Percentiles rank a stretch among this genome's conserved stretches.
phyloP scores from a whole-genome alignment of 768 basidiomycete species.

The Lentinula sp. region DNA sequence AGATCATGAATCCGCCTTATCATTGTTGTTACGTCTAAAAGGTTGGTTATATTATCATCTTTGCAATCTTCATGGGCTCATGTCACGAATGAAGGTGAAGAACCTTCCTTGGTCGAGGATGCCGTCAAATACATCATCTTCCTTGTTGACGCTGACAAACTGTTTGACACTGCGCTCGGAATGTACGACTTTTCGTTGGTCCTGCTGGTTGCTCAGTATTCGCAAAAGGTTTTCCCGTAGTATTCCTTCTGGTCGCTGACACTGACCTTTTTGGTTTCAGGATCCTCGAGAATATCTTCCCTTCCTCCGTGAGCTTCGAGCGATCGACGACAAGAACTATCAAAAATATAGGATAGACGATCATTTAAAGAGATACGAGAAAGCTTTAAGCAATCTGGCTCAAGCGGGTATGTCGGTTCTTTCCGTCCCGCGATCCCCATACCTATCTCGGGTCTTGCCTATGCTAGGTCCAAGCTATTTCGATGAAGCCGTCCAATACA shows the following conservation, averaged over 20 bases:
- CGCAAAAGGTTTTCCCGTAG: conserved; percentile 69
- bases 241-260: background rate
- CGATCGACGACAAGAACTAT: conserved; percentile 64
- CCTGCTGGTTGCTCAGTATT: conserved; percentile 92
- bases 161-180: conserved; percentile 93
- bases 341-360: conserved; percentile 93
- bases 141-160: conserved; percentile 83
- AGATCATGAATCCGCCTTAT: conserved; percentile 82
- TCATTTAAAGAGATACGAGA: conserved; percentile 70
- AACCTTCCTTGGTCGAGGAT: conserved; percentile 82
- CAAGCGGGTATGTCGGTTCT: conserved; percentile 50
- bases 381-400: conserved; percentile 69
- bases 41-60: conserved; percentile 36
- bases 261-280: conserved; percentile 31
- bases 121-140: conserved; percentile 99
- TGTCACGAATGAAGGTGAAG: conserved; percentile 28
- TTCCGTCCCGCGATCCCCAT: background rate
- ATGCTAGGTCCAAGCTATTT: conserved; percentile 60
- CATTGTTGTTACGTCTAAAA: conserved; percentile 68
- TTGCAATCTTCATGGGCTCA: conserved; percentile 15
- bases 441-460: background rate
- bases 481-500: conserved; percentile 73
- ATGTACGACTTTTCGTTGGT: conserved; percentile 99
- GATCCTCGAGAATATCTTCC: conserved; percentile 98
- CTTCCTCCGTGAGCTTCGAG: conserved; percentile 85